Evolutionary conservation across 306 rosid genomes (phyloP).

Genomic region (Sicyos baderoa): DNA sequence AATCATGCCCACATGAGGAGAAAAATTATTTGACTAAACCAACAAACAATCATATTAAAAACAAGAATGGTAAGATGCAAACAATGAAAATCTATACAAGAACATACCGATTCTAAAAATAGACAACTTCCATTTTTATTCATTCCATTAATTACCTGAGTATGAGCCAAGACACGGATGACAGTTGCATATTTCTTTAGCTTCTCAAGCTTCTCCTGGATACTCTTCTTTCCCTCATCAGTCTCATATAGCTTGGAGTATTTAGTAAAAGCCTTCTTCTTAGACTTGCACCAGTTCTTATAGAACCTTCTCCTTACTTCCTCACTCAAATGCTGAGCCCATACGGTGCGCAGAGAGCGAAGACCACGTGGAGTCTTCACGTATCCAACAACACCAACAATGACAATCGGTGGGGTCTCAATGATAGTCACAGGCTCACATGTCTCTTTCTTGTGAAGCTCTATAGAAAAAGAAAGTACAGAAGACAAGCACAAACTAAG

Average conservation of each 20-base stretch:
- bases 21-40: no score
- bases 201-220: conserved; percentile 61
- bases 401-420: conserved; percentile 76
- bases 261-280: conserved; percentile 78
- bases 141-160: no score
- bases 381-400: conserved; percentile 83
- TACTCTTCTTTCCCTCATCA: conserved; percentile 64
- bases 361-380: conserved; percentile 85
- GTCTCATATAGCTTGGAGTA: conserved; percentile 61
- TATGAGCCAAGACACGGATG: conserved; percentile 72
- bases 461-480: conserved; percentile 26
- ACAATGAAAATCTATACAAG: no score
- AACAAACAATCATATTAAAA: no score
- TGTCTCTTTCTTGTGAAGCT: conserved; percentile 85
- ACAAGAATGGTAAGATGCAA: no score
- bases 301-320: conserved; percentile 72
- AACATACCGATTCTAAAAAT: no score
- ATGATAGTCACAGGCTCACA: conserved; percentile 77
- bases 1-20: no score
- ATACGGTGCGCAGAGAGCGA: conserved; percentile 62
- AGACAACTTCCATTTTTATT: no score
- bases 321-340: conserved; percentile 87
- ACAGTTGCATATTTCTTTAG: conserved; percentile 63
- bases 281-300: conserved; percentile 85
- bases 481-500: not conserved